Percentiles rank a stretch among this genome's conserved stretches.
These are phyloP conservation scores for Epichloe hybrida DNA, from an alignment of 2,329 filamentous ascomycete species.

Conservation along the genomic window DNA sequence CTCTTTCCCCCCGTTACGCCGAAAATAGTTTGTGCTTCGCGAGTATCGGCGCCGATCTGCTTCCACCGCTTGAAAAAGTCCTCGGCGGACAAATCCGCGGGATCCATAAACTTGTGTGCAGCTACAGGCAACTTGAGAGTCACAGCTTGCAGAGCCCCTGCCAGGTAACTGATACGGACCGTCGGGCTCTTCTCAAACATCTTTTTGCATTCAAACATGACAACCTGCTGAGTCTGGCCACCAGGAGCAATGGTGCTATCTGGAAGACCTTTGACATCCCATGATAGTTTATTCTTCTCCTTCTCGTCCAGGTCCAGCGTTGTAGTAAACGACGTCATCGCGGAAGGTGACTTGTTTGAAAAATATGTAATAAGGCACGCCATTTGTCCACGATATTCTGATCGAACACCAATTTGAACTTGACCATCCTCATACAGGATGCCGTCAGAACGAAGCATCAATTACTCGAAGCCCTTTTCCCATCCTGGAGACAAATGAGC, in stretches of 20 bases:
- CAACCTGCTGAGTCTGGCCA: conserved; percentile 77
- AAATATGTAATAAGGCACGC: conserved; percentile 94
- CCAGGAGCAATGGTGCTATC: conserved; percentile 66
- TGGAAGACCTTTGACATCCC: conserved; percentile 78
- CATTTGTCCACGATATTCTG: conserved; percentile 90
- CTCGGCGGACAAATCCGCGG: conserved; percentile 70
- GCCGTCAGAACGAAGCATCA: conserved; percentile 70
- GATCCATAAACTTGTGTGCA: conserved; percentile 94
- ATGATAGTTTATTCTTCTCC: conserved; percentile 55
- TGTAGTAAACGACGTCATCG: conserved; percentile 85
- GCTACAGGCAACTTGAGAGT: conserved; percentile 82
- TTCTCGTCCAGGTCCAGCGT: conserved; percentile 68
- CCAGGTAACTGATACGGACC: conserved; percentile 85
- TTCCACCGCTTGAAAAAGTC: conserved; percentile 99
- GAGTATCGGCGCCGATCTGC: conserved; percentile 79
- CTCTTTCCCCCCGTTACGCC: conserved; percentile 41
- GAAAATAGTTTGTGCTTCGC: conserved; percentile 84
- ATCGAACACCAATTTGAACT: conserved; percentile 80
- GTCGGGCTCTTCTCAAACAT: conserved; percentile 79
- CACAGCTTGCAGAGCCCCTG: conserved; percentile 81
- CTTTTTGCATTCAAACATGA: conserved; percentile 83
- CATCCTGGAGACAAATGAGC: conserved; percentile 89
- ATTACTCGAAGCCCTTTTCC: conserved; percentile 76
- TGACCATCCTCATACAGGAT: conserved; percentile 92
- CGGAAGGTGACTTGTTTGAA: conserved; percentile 77